Conservation (phyloP, 345 rosid species). For the Erucastrum elatum region DNA sequence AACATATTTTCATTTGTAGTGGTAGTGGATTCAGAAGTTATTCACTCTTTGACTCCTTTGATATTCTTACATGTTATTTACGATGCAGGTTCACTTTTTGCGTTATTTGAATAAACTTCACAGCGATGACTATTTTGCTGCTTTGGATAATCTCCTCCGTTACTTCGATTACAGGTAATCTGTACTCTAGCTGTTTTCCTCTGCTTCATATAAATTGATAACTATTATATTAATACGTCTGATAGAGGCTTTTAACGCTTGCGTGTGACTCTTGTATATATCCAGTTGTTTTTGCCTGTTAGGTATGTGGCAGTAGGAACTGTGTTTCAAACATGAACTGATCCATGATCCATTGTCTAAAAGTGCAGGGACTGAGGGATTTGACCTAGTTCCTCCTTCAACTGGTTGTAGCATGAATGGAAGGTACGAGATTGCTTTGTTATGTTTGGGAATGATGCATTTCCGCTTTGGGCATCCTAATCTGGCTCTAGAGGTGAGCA, state of each 20-base stretch:
- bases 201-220: neutral
- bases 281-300: conserved; percentile 22
- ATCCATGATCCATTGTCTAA: conserved; percentile 48
- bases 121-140: conserved; percentile 87
- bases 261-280: conserved; percentile 15
- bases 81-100: conserved; percentile 87
- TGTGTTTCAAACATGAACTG: conserved; percentile 34
- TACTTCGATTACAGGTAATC: conserved; percentile 94
- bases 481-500: conserved; percentile 83
- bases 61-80: conserved; percentile 10
- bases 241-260: conserved; percentile 15
- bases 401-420: conserved; percentile 55
- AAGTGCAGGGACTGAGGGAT: conserved; percentile 99
- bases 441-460: conserved; percentile 94
- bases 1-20: neutral
- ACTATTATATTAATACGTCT: neutral
- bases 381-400: conserved; percentile 66
- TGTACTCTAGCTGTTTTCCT: conserved; percentile 21
- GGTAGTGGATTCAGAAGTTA: conserved; percentile 10
- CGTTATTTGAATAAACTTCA: conserved; percentile 82
- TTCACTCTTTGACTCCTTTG: conserved; percentile 23
- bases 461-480: conserved; percentile 96
- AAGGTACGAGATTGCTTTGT: conserved; percentile 79
- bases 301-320: neutral
- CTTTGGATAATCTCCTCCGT: conserved; percentile 86